These are phyloP conservation scores for Citrus hindsii DNA, from an alignment of 345 rosid genomes.

Conservation along the genomic window DNA sequence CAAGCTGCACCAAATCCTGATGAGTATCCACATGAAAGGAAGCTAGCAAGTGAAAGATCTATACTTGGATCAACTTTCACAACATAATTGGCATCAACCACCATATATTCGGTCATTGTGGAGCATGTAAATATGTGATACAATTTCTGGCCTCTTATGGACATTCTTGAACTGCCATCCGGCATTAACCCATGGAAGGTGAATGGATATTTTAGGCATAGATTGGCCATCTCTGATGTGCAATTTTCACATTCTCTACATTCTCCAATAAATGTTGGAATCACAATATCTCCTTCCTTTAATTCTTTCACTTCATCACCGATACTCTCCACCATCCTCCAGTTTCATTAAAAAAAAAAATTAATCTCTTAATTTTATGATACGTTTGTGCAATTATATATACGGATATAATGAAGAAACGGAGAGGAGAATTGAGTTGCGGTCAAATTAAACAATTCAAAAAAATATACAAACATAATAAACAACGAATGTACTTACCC, in stretches of 20 bases:
- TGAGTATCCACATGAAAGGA: slow-evolving; percentile 69
- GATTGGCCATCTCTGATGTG: slow-evolving; percentile 35
- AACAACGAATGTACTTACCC: slow-evolving; percentile 38
- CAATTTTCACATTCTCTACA: slow-evolving; percentile 65
- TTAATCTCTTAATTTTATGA: too few relatives aligned
- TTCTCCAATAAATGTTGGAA: slow-evolving; percentile 48
- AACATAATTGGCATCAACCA: slow-evolving; percentile 38
- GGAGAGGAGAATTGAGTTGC: too few relatives aligned
- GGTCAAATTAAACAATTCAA: too few relatives aligned
- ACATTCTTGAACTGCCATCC: slow-evolving; percentile 62
- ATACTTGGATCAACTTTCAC: slow-evolving; percentile 45
- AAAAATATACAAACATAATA: not conserved
- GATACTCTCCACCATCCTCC: slow-evolving; percentile 40
- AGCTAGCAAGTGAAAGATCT: slow-evolving; percentile 39
- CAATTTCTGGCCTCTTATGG: slow-evolving; percentile 37
- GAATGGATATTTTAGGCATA: slow-evolving; percentile 46
- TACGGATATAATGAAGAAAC: too few relatives aligned
- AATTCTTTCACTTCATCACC: slow-evolving; percentile 55
- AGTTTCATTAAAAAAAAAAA: not conserved
- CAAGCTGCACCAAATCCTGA: slow-evolving; percentile 73
- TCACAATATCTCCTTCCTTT: slow-evolving; percentile 55
- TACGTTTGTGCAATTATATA: too few relatives aligned
- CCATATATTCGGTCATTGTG: slow-evolving; percentile 68
- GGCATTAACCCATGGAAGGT: slow-evolving; percentile 30
- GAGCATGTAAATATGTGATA: slow-evolving; percentile 51